Evolutionary conservation across 2,329 filamentous ascomycete species (phyloP).

Genomic region (Orbilia blumenaviensis): DNA sequence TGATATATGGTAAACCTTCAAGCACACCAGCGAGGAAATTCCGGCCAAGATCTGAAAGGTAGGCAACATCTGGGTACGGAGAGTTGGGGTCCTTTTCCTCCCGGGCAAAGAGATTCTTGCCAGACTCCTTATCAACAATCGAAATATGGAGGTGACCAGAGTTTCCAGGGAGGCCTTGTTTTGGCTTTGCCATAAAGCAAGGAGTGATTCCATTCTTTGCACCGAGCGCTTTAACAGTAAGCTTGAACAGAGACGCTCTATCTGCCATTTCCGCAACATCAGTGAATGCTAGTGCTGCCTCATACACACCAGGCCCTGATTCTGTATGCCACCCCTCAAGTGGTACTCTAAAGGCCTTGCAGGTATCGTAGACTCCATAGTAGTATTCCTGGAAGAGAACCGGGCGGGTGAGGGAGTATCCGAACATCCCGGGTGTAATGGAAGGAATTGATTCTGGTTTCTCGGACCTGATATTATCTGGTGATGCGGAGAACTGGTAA

Average conservation of each 20-base stretch:
- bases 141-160: constrained; percentile 96
- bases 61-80: constrained; percentile 76
- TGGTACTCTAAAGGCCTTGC: constrained; percentile 75
- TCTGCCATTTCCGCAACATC: constrained; percentile 92
- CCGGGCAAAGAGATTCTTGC: constrained; percentile 84
- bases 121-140: constrained; percentile 75
- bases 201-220: constrained; percentile 90
- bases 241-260: constrained; percentile 90
- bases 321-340: constrained; percentile 97
- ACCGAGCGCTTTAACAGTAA: constrained; percentile 87
- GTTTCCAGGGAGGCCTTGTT: constrained; percentile 89
- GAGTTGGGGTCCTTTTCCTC: constrained; percentile 75
- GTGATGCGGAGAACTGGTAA: constrained; percentile 79
- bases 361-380: constrained; percentile 84
- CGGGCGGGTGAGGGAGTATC: constrained; percentile 86
- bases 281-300: constrained; percentile 89
- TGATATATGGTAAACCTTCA: constrained; percentile 88
- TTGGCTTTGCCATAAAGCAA: constrained; percentile 98
- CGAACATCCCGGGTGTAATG: constrained; percentile 93
- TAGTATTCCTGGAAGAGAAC: constrained; percentile 93
- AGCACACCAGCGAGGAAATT: constrained; percentile 93
- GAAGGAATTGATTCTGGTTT: constrained; percentile 74
- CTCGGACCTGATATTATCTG: constrained; percentile 72
- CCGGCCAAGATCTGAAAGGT: constrained; percentile 85
- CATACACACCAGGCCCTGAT: constrained; percentile 91